A percentile compares a stretch with the other conserved stretches of the same genome.
Evolutionary conservation across 441 rosid genomes (phyloP).

Genomic region (Gossypium schwendimanii): DNA sequence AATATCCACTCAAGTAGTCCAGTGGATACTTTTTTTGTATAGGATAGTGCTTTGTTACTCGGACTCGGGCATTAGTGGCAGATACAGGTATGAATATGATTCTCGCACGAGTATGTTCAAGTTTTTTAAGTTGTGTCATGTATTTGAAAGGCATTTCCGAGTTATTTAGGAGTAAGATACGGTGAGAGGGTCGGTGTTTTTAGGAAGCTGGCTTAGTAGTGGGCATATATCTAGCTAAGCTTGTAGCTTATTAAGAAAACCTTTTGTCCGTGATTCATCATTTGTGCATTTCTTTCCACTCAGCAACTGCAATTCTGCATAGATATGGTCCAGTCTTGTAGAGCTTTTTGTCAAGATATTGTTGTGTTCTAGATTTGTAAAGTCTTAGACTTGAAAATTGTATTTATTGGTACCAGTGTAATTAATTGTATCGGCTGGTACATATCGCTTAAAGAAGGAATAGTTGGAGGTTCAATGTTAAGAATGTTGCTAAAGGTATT

Average conservation of each 20-base stretch:
- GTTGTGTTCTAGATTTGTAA: not conserved
- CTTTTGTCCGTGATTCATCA: conserved; percentile 14
- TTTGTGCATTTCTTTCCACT: conserved; percentile 22
- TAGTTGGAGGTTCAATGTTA: too few species aligned
- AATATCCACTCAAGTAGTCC: conserved; percentile 13
- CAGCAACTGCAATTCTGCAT: conserved; percentile 18
- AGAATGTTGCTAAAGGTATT: too few species aligned
- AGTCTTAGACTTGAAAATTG: not conserved
- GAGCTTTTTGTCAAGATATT: conserved; percentile 19
- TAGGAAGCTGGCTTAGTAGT: conserved; percentile 1
- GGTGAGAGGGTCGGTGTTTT: not conserved
- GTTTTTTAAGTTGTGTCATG: not conserved
- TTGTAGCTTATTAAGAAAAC: conserved; percentile 22
- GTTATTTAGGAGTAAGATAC: not conserved
- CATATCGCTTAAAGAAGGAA: too few species aligned
- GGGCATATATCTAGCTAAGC: conserved; percentile 20
- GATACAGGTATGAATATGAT: not conserved
- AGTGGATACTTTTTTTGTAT: conserved; percentile 28
- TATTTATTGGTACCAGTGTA: not conserved
- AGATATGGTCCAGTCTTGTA: conserved; percentile 30
- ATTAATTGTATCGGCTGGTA: not conserved
- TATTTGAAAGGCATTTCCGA: not conserved
- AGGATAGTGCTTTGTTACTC: conserved; percentile 20
- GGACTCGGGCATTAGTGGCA: not conserved
- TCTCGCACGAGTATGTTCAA: not conserved